A percentile compares a stretch with the other conserved stretches of the same genome.
These are phyloP conservation scores for Lachnellula subtilissima DNA, from an alignment of 2,329 filamentous ascomycete species.

Conservation along the genomic window DNA sequence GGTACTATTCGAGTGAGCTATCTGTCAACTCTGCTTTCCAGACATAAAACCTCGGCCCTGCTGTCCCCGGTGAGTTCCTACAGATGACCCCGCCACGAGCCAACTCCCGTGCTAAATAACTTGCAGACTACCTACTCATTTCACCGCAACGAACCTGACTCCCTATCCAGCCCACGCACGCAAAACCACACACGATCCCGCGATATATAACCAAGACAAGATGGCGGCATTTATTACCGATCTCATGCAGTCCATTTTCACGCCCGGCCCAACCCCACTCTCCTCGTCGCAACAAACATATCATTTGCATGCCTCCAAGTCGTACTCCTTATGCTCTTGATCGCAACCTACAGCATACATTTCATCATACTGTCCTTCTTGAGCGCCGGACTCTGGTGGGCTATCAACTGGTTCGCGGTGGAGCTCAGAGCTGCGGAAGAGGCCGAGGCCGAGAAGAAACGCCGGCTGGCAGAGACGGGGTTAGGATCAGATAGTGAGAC, in stretches of 20 bases:
- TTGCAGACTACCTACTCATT: neutral
- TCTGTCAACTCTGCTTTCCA: slow-evolving; percentile 2
- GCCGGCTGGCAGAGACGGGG: slow-evolving; percentile 18
- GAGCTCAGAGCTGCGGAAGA: slow-evolving; percentile 51
- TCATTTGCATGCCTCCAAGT: slow-evolving; percentile 82
- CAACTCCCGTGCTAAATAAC: neutral
- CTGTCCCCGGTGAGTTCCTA: neutral
- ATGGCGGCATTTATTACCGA: slow-evolving; percentile 65
- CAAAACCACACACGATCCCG: neutral
- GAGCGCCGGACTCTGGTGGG: slow-evolving; percentile 79
- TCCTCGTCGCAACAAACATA: slow-evolving; percentile 84
- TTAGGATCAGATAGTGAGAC: slow-evolving; percentile 34
- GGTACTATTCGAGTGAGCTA: neutral
- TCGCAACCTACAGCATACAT: slow-evolving; percentile 83
- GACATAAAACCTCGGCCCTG: neutral
- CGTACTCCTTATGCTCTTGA: slow-evolving; percentile 68
- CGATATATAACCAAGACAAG: slow-evolving; percentile 5
- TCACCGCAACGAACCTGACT: neutral
- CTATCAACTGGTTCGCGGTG: slow-evolving; percentile 93
- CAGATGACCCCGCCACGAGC: neutral
- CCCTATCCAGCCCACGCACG: neutral
- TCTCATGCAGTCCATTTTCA: slow-evolving; percentile 91
- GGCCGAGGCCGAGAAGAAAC: slow-evolving; percentile 37
- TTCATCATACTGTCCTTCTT: slow-evolving; percentile 78
- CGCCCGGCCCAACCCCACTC: slow-evolving; percentile 79